Evolutionary conservation across 176 grass and related monocot species (phyloP).

Genomic region (Ananas comosus): DNA sequence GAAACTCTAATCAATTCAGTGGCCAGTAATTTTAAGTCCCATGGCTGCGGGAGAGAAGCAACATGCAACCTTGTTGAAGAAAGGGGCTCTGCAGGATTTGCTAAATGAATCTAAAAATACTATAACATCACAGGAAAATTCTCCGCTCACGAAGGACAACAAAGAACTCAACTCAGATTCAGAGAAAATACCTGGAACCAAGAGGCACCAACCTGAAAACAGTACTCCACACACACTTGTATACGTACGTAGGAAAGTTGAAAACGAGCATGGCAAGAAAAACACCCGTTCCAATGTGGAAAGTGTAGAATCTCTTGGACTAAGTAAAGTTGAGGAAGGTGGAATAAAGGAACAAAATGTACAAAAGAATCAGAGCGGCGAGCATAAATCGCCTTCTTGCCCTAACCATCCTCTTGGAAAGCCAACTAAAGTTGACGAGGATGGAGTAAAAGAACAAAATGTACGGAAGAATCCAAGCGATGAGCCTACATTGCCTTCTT

Average conservation of each 20-base stretch:
- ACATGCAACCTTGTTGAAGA: conserved; percentile 49
- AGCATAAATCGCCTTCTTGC: conserved; percentile 1
- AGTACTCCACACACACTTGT: conserved; percentile 34
- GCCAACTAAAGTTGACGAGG: not conserved
- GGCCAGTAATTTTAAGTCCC: conserved; percentile 6
- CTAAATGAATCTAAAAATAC: conserved; percentile 33
- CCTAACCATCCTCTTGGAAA: conserved; percentile 1
- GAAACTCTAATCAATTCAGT: not conserved
- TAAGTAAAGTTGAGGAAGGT: conserved; percentile 21
- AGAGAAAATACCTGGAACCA: conserved; percentile 34
- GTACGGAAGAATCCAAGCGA: conserved; percentile 26
- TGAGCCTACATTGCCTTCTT: conserved; percentile 7
- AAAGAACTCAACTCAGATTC: conserved; percentile 21
- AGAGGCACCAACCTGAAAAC: conserved; percentile 42
- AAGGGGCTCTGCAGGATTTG: conserved; percentile 55
- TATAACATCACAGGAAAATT: conserved; percentile 20
- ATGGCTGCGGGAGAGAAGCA: conserved; percentile 57
- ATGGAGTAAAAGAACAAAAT: conserved; percentile 15
- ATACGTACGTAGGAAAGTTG: conserved; percentile 77
- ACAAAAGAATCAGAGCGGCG: not conserved
- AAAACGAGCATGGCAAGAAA: conserved; percentile 67
- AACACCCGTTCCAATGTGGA: conserved; percentile 17
- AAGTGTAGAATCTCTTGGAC: conserved; percentile 26
- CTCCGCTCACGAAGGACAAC: conserved; percentile 28
- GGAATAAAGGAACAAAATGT: not conserved